Conservation (phyloP, 352 stramenopile genomes). For the Phytopythium litorale region DNA sequence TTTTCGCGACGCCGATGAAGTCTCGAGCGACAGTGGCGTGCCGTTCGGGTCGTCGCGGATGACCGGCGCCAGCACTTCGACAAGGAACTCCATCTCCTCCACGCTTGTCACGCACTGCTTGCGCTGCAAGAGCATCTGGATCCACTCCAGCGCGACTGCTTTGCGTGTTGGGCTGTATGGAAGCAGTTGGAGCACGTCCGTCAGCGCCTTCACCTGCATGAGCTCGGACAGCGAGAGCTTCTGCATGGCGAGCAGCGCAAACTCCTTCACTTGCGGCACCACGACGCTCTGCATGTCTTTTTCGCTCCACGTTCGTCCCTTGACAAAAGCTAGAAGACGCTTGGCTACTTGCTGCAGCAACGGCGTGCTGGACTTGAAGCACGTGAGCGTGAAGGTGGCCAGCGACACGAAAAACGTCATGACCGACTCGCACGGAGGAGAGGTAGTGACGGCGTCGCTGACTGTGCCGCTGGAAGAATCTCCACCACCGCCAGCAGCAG, state of each 20-base stretch:
- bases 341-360: slow-evolving; percentile 28
- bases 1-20: slow-evolving; percentile 12
- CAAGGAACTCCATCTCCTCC: slow-evolving; percentile 47
- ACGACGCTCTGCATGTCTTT: slow-evolving; percentile 20
- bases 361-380: slow-evolving; percentile 18
- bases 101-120: slow-evolving; percentile 28
- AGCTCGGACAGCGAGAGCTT: slow-evolving; percentile 34
- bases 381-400: slow-evolving; percentile 43
- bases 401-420: slow-evolving; percentile 49
- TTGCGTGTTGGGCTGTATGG: slow-evolving; percentile 59
- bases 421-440: slow-evolving; percentile 15
- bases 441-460: neutral
- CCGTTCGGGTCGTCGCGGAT: slow-evolving; percentile 77
- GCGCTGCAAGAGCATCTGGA: slow-evolving; percentile 38
- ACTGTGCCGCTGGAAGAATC: neutral
- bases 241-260: slow-evolving; percentile 29
- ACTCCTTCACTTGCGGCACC: slow-evolving; percentile 18
- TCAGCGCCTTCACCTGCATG: slow-evolving; percentile 28
- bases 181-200: slow-evolving; percentile 36
- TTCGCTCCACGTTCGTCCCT: slow-evolving; percentile 20
- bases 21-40: slow-evolving; percentile 4
- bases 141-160: slow-evolving; percentile 41
- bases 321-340: slow-evolving; percentile 22
- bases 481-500: neutral
- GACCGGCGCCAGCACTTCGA: slow-evolving; percentile 87